phyloP scores from a whole-genome alignment of 106 monocot species.

The Dactylorhiza incarnata region DNA sequence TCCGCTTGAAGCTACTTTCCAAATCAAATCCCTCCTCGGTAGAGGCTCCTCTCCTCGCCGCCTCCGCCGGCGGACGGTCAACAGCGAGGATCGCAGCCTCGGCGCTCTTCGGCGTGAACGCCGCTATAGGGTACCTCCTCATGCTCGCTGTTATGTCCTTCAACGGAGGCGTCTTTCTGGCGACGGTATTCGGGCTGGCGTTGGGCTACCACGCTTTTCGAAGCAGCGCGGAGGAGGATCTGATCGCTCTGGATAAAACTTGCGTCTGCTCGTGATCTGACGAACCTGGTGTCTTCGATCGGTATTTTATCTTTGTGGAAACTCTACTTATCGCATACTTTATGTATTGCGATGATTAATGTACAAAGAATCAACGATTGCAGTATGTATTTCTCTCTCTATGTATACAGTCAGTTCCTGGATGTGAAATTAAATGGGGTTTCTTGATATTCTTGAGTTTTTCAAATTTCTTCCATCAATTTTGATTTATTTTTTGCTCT shows the following conservation, averaged over 20 bases:
- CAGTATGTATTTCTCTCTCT: no score
- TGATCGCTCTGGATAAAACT: conserved; percentile 34
- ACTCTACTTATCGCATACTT: not conserved
- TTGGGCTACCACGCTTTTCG: conserved; percentile 67
- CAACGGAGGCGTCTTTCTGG: conserved; percentile 75
- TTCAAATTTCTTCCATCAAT: no score
- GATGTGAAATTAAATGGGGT: no score
- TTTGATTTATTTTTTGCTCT: no score
- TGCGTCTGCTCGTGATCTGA: conserved; percentile 65
- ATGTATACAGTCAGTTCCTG: no score
- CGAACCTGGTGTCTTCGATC: not conserved
- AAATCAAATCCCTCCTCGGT: conserved; percentile 10
- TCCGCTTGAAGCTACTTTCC: conserved; percentile 50
- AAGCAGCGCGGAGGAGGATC: conserved; percentile 56
- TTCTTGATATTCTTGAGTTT: no score
- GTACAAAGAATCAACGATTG: no score
- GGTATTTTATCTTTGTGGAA: not conserved
- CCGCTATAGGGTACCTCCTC: conserved; percentile 80
- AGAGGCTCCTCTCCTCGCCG: conserved; percentile 30
- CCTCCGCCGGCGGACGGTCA: conserved; percentile 3
- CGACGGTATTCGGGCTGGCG: conserved; percentile 46
- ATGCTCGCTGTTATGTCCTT: conserved; percentile 99
- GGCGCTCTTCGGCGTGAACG: conserved; percentile 57
- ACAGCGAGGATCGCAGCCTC: conserved; percentile 27
- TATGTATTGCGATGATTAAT: no score